A percentile compares a stretch with the other conserved stretches of the same genome.
These are phyloP conservation scores for Candida anutae DNA, from an alignment of 1,139 yeast species.

Conservation along the genomic window DNA sequence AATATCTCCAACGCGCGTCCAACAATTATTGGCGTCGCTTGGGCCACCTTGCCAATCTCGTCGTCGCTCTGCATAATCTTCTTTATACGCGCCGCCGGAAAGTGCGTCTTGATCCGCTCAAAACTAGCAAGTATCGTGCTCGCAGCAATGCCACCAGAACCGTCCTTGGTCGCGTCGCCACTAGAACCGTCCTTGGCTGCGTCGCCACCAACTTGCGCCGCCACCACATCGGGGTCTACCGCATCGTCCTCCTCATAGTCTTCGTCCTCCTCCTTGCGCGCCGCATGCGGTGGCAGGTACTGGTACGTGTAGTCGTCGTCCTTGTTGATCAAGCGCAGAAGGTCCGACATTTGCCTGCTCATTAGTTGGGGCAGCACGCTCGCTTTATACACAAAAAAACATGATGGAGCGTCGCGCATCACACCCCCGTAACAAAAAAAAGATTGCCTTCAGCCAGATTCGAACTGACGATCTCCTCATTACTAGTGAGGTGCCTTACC, in stretches of 20 bases:
- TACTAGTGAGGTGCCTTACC: constrained; percentile 91
- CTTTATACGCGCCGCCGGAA: constrained; percentile 95
- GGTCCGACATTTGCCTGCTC: constrained; percentile 13
- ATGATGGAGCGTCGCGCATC: constrained; percentile 1
- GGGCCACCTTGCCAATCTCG: constrained; percentile 97
- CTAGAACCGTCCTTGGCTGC: too few species aligned
- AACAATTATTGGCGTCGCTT: constrained; percentile 94
- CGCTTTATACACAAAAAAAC: too few species aligned
- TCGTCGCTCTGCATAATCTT: constrained; percentile 97
- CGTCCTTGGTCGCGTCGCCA: background rate
- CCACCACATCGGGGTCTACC: background rate
- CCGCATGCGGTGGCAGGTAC: constrained; percentile 3
- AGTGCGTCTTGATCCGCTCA: constrained; percentile 75
- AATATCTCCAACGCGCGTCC: constrained; percentile 92
- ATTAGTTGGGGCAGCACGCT: too few species aligned
- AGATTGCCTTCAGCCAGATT: constrained; percentile 68
- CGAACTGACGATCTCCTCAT: constrained; percentile 88
- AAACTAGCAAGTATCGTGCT: constrained; percentile 26
- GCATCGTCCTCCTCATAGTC: constrained; percentile 1
- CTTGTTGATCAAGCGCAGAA: constrained; percentile 12
- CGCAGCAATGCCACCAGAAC: constrained; percentile 12
- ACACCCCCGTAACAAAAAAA: constrained; percentile 10
- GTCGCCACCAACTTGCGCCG: too few species aligned
- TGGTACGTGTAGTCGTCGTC: constrained; percentile 13
- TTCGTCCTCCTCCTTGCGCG: too few species aligned